phyloP scores from a whole-genome alignment of 345 rosid genomes.

The Corchorus capsularis region DNA sequence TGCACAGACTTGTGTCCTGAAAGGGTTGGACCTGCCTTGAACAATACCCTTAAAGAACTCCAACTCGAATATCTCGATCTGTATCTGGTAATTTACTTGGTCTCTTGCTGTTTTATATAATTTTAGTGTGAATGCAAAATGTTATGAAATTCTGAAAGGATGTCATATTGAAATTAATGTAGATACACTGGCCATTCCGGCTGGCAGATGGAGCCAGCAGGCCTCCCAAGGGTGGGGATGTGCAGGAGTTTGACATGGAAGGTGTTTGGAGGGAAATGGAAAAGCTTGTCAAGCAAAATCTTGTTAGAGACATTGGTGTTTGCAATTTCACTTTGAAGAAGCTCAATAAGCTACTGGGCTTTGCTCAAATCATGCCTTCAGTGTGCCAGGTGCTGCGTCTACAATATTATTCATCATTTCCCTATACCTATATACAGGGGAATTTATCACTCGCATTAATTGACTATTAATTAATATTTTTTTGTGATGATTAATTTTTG shows the following conservation, averaged over 20 bases:
- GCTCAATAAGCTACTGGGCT: slow-evolving; percentile 42
- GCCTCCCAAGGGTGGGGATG: slow-evolving; percentile 48
- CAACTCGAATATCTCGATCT: slow-evolving; percentile 61
- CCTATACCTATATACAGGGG: background rate
- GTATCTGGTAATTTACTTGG: slow-evolving; percentile 35
- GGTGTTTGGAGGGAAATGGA: slow-evolving; percentile 72
- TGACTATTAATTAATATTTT: too few species aligned
- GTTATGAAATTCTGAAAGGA: background rate
- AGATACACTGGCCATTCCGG: slow-evolving; percentile 65
- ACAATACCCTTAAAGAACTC: slow-evolving; percentile 54
- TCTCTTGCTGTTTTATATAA: background rate
- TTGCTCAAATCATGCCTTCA: slow-evolving; percentile 43
- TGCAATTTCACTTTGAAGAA: slow-evolving; percentile 53
- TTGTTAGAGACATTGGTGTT: slow-evolving; percentile 51
- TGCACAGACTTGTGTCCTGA: slow-evolving; percentile 53
- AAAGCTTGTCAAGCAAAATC: slow-evolving; percentile 43
- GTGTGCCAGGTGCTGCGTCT: slow-evolving; percentile 66
- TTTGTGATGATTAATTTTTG: background rate
- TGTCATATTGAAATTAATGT: background rate
- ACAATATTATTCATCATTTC: too few species aligned
- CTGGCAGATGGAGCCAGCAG: slow-evolving; percentile 54
- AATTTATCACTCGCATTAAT: too few species aligned
- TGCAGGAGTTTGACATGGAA: slow-evolving; percentile 55
- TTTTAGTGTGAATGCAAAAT: background rate
- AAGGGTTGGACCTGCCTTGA: slow-evolving; percentile 50